A percentile compares a stretch with the other conserved stretches of the same genome.
Evolutionary conservation across 2,329 filamentous ascomycete genomes (phyloP).

Genomic region (Diaporthe amygdali): DNA sequence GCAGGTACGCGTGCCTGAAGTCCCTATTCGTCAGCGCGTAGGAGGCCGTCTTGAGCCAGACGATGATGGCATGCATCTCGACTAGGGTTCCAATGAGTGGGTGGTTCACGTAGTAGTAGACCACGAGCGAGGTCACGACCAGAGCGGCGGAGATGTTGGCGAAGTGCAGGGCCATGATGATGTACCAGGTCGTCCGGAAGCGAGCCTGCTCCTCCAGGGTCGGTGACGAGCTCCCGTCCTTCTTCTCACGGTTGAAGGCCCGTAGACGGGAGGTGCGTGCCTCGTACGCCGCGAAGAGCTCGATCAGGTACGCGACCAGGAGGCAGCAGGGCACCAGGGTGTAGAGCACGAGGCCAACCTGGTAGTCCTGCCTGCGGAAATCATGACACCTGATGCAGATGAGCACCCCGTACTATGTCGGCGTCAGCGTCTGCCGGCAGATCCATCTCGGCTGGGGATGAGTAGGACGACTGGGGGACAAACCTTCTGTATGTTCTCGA

Average conservation of each 20-base stretch:
- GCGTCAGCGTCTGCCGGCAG: constrained; percentile 17
- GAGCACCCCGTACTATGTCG: constrained; percentile 83
- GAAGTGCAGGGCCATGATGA: constrained; percentile 80
- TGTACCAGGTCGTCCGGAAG: constrained; percentile 79
- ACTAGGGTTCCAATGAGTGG: constrained; percentile 91
- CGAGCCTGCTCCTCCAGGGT: constrained; percentile 66
- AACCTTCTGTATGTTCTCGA: constrained; percentile 96
- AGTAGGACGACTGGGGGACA: constrained; percentile 25
- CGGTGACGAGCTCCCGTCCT: constrained; percentile 56
- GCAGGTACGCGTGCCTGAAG: constrained; percentile 86
- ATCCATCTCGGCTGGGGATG: not conserved
- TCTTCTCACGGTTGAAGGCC: constrained; percentile 38
- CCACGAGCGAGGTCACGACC: constrained; percentile 78
- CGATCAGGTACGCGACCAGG: constrained; percentile 88
- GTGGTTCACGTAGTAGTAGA: constrained; percentile 92
- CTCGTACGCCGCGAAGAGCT: constrained; percentile 80
- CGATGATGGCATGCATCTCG: constrained; percentile 90
- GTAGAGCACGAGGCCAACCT: constrained; percentile 79
- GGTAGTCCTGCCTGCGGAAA: constrained; percentile 78
- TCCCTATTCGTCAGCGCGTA: constrained; percentile 98
- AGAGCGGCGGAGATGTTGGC: constrained; percentile 85
- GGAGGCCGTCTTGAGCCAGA: constrained; percentile 94
- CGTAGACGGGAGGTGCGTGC: constrained; percentile 65
- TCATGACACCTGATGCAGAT: constrained; percentile 92
- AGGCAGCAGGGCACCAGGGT: constrained; percentile 89